Base-by-base conservation (phyloP, 805 yeast species). In the Pichia heedii region DNA sequence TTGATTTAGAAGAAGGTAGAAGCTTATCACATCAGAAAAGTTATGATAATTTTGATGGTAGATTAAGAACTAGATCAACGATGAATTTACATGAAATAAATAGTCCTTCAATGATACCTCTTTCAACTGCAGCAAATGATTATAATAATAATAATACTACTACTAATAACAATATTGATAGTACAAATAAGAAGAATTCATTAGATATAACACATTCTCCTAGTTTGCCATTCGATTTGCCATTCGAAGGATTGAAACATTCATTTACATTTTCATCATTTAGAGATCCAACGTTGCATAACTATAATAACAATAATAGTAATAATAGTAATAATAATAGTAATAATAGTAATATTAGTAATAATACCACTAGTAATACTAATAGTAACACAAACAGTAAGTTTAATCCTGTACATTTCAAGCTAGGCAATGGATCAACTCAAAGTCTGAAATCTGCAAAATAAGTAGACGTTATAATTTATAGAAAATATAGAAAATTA, bases 21-120 rank as follows among this genome's bases (percentile, higher is more conserved):
- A 33, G 47, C 22, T 21, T 39, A 33, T 42, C 46, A 12, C 47
- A 32, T 40, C 35, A 24, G 27, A 39, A 15, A 43, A 48, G 39
- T 42, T 45, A 20, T 21, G 43, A 44, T n/a, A 46, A 41, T 21
- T 39, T 48, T 22, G 45, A 38, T 22, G 39, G 30, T 16, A 54
- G 52, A 4, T 43, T 61, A 19, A 46, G 66, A 32, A 62, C 65
- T 5, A 48, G 66, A 36, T 58, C 65, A 7, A 58, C 62, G 1
- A 35, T 54, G 41, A 59, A 54, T 35, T 47, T 59, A 29, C 54
- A 53, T 9, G 62, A 57, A 5, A 30, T 48, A 3, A 36, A 21
- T 12, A 22, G 21, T 13, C 6, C 22, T 12, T 29, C 32, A 13
- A n/a, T 16, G 5, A 29, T 29, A 29, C 32, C 32, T 13, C 32